Conservation (phyloP, 495 filamentous ascomycete species). For the Penicillium lagena region DNA sequence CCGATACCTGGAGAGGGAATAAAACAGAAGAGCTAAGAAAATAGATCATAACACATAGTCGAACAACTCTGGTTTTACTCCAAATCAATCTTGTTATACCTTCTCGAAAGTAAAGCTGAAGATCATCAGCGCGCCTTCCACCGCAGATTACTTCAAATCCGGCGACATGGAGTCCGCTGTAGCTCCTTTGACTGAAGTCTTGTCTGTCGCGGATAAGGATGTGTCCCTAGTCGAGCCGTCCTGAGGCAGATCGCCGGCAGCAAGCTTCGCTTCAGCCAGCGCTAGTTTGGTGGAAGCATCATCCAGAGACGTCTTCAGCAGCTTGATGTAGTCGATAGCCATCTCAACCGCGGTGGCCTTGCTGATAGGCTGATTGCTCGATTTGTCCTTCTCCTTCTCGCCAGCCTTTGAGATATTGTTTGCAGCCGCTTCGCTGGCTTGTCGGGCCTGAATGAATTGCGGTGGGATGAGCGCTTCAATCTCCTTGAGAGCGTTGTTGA, state of each 20-base stretch:
- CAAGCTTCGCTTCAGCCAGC: slow-evolving; percentile 47
- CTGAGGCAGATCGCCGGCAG: neutral
- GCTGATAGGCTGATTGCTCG: slow-evolving; percentile 58
- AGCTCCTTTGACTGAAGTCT: too few species aligned
- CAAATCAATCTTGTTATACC: too few species aligned
- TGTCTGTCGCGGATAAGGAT: too few species aligned
- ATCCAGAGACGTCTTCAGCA: slow-evolving; percentile 66
- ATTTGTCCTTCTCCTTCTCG: slow-evolving; percentile 42
- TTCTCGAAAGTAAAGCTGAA: too few species aligned
- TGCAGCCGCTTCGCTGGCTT: slow-evolving; percentile 24
- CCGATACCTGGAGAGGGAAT: too few species aligned
- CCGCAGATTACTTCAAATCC: too few species aligned
- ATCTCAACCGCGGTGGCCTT: slow-evolving; percentile 95
- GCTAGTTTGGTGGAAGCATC: slow-evolving; percentile 60
- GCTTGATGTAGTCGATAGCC: slow-evolving; percentile 92
- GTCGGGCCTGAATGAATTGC: slow-evolving; percentile 30
- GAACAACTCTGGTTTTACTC: too few species aligned
- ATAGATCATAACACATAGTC: too few species aligned
- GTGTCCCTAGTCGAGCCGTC: too few species aligned
- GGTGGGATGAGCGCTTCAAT: slow-evolving; percentile 77
- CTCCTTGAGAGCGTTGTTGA: slow-evolving; percentile 89
- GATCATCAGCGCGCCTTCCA: too few species aligned
- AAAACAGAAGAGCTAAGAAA: too few species aligned
- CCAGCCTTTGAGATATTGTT: slow-evolving; percentile 23
- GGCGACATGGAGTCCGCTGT: too few species aligned